Conservation (phyloP, 345 rosid species). For the Punica granatum region DNA sequence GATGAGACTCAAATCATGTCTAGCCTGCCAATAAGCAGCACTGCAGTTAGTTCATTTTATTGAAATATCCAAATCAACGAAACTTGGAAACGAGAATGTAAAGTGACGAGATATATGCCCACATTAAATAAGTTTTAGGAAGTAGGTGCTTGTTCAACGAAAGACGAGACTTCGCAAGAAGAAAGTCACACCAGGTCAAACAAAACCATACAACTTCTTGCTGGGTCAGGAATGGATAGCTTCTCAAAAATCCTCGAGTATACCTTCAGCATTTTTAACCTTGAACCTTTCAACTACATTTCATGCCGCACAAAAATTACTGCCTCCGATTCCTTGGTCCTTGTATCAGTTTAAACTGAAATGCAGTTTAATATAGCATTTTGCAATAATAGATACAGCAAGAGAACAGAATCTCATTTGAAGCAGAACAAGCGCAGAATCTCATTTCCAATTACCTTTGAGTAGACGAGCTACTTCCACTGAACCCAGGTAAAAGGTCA, state of each 20-base stretch:
- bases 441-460: slow-evolving; percentile 7
- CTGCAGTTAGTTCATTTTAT: no score
- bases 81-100: neutral
- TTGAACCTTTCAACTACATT: neutral
- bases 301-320: neutral
- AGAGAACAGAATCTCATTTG: no score
- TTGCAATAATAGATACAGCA: no score
- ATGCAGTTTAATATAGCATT: no score
- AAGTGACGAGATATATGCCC: neutral
- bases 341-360: no score
- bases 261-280: neutral
- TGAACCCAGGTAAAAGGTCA: slow-evolving; percentile 35
- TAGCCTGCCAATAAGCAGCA: neutral
- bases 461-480: slow-evolving; percentile 25
- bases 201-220: neutral
- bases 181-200: neutral
- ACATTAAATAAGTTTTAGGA: neutral
- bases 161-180: no score
- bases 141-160: no score
- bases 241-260: neutral
- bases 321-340: no score
- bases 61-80: neutral
- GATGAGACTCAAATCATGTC: neutral
- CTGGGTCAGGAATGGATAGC: neutral
- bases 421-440: no score